Conservation (phyloP, 768 basidiomycete species). For the Agrocybe praecox region DNA sequence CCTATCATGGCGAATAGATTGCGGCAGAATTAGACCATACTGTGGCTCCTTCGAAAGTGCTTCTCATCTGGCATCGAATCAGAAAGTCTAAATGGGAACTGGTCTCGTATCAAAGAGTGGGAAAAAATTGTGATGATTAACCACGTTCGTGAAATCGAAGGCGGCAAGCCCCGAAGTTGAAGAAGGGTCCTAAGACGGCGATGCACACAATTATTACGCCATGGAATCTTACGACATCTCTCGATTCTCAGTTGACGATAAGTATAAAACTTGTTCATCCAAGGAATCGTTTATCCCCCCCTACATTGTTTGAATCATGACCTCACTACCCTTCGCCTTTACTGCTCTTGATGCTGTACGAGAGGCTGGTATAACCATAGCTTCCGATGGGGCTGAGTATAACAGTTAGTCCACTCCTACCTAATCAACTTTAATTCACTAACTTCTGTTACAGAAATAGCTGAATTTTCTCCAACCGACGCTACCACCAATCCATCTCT, state of each 20-base stretch:
- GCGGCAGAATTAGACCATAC: background rate
- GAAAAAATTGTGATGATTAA: background rate
- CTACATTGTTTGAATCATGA: background rate
- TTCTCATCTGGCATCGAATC: background rate
- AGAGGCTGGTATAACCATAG: constrained; percentile 29
- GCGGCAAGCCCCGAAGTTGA: background rate
- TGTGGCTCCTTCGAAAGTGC: background rate
- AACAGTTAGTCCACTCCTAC: constrained; percentile 19
- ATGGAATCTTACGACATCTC: background rate
- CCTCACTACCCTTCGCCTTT: background rate
- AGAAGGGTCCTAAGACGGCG: background rate
- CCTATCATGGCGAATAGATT: background rate
- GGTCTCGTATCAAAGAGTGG: too few relatives aligned
- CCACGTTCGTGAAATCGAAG: background rate
- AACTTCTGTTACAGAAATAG: constrained; percentile 24
- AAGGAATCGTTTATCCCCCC: background rate
- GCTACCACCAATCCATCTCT: constrained; percentile 40
- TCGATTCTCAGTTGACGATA: background rate
- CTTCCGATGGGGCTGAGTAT: constrained; percentile 38
- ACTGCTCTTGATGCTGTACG: constrained; percentile 30
- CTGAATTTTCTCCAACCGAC: constrained; percentile 30
- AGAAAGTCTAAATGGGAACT: too few relatives aligned
- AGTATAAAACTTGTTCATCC: background rate
- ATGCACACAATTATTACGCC: background rate
- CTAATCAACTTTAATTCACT: background rate